Conservation (phyloP, 2,329 filamentous ascomycete genomes). For the Diaporthe batatas region DNA sequence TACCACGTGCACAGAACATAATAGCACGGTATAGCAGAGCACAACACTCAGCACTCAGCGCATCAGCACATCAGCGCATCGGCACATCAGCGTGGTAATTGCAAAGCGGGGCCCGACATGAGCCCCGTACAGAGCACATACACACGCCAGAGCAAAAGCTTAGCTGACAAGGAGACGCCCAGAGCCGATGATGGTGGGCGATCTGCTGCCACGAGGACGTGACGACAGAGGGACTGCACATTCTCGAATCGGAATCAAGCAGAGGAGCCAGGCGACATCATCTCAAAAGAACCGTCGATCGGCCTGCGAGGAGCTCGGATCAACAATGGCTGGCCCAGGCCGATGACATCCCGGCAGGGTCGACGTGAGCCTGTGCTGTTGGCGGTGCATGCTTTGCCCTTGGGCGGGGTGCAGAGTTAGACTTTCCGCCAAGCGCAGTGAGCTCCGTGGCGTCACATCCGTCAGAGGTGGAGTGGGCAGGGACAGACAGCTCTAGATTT, state of each 20-base stretch:
- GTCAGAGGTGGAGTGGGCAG: slow-evolving; percentile 5
- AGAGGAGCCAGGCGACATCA: slow-evolving; percentile 26
- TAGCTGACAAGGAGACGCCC: slow-evolving; percentile 1
- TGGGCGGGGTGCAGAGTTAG: slow-evolving; percentile 26
- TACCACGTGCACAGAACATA: slow-evolving; percentile 10
- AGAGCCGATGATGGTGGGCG: neutral
- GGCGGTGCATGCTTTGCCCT: slow-evolving; percentile 5
- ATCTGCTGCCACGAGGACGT: slow-evolving; percentile 9
- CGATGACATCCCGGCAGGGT: slow-evolving; percentile 14
- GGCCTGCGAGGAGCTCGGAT: slow-evolving; percentile 37
- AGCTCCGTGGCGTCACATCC: slow-evolving; percentile 35
- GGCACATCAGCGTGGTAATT: neutral
- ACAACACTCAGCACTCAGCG: too few species aligned
- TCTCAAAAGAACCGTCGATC: slow-evolving; percentile 30
- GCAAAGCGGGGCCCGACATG: slow-evolving; percentile 6
- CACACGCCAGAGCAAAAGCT: slow-evolving; percentile 25
- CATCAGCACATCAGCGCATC: neutral
- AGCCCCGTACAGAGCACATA: neutral
- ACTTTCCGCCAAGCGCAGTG: slow-evolving; percentile 31
- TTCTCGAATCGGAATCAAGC: slow-evolving; percentile 23
- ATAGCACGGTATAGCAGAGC: neutral
- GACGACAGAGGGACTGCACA: neutral
- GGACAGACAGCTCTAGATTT: slow-evolving; percentile 17
- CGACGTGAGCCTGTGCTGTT: slow-evolving; percentile 15
- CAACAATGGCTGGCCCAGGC: slow-evolving; percentile 16